Evolutionary conservation across 116 monocot genomes (phyloP), one percentile per base, ranked within the genome.

Genomic region (Trichopus zeylanicus): DNA sequence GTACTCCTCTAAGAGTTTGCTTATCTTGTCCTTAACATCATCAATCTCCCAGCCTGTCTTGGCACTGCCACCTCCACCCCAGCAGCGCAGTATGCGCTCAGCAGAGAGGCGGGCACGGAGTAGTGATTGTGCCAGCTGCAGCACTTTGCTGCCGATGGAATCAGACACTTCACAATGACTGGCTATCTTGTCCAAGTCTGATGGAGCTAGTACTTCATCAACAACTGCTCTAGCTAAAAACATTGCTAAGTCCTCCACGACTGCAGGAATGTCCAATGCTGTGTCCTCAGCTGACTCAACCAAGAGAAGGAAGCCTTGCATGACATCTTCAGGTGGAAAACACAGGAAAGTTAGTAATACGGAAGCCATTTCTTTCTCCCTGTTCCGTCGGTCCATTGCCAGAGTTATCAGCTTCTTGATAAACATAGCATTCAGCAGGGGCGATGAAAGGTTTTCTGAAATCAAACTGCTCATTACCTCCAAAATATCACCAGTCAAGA

Each of bases 331-430:
- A 2, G 73, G 25, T 12, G 85, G 72, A 53, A 91, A 79, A 64
- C 70, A 29, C 32, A 90, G 48, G 4, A 73, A 73, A 15, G 82
- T 38, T 0, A 91, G 57, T 32, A 91, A 57, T 33, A 82, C 63
- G 5, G 91, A 91, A 23, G 85, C 82, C 82, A 79, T 91, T 56
- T 91, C 91, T 30, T 80, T 91, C 67, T 91, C 91, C 31, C 85
- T 63, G 29, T 80, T 91, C 62, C 76, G 79, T 24, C 91, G 48
- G 24, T 85, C 91, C 91, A 91, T 91, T 5, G 91, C 91, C 16
- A 75, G 22, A 9, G 76, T 81, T 30, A 91, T 72, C 31, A 91
- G 56, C 58, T 72, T 85, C 64, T 91, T 91, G 53, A 91, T 63
- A 23, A 85, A 91, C n/a, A 91, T 64, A 1, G 85, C 71, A 24